Evolutionary conservation across 2,329 filamentous ascomycete species (phyloP).

Genomic region (Sordariomycetes sp.): DNA sequence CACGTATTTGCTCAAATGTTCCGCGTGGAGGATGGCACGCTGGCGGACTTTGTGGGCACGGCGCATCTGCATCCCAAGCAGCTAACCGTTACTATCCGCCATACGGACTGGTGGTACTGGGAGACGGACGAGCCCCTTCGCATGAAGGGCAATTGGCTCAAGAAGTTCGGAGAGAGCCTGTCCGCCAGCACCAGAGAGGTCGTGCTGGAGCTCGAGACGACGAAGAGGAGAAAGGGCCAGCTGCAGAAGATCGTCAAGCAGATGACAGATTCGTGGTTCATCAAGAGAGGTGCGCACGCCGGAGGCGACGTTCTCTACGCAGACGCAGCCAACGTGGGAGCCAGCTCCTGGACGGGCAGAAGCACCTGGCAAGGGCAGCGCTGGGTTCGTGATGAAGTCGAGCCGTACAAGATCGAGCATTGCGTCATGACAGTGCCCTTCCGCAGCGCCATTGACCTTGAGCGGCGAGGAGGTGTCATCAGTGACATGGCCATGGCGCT

Average conservation of each 20-base stretch:
- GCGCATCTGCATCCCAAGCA: conserved; percentile 19
- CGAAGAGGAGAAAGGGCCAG: conserved; percentile 33
- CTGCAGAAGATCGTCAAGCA: conserved; percentile 31
- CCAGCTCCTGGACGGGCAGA: conserved; percentile 28
- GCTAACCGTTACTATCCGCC: conserved; percentile 35
- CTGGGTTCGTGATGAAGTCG: conserved; percentile 37
- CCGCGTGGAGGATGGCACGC: conserved; percentile 18
- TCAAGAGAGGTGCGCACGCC: too few relatives aligned
- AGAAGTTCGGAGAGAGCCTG: conserved; percentile 10
- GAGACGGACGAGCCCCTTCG: conserved; percentile 23
- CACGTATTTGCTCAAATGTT: conserved; percentile 34
- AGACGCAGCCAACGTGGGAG: conserved; percentile 9
- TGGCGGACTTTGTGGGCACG: conserved; percentile 16
- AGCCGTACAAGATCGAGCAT: too few relatives aligned
- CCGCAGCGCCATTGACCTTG: too few relatives aligned
- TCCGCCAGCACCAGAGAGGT: conserved; percentile 26
- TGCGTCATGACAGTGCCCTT: too few relatives aligned
- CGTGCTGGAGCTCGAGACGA: conserved; percentile 35
- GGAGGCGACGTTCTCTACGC: conserved; percentile 21
- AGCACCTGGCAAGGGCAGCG: conserved; percentile 26
- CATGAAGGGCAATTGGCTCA: conserved; percentile 28
- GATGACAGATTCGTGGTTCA: conserved; percentile 23
- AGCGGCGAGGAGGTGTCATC: too few relatives aligned
- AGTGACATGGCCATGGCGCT: too few relatives aligned
- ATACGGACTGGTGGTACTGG: conserved; percentile 40